Evolutionary conservation across 75 land plant species (phyloP).

Genomic region (Cunninghamia lanceolata): DNA sequence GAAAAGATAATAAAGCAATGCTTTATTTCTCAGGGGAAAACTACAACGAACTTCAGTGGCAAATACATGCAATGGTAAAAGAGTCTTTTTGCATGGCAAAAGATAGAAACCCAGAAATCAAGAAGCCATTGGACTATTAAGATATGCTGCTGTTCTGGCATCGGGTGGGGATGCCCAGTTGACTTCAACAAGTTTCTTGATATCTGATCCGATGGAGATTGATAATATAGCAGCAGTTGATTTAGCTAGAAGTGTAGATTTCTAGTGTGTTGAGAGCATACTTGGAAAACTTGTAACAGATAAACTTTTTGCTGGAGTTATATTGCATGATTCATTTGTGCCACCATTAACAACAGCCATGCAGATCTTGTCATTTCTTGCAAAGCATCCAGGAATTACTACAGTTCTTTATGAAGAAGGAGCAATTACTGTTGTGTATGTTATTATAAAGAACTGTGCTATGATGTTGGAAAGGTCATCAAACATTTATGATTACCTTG

Average conservation of each 20-base stretch:
- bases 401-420: conserved; percentile 90
- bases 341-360: conserved; percentile 77
- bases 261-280: conserved; percentile 52
- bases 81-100: no score
- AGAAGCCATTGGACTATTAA: conserved; percentile 78
- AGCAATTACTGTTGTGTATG: conserved; percentile 67
- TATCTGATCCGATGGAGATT: conserved; percentile 67
- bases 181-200: conserved; percentile 48
- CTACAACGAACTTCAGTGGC: no score
- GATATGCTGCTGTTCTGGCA: conserved; percentile 84
- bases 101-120: no score
- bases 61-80: no score
- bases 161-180: conserved; percentile 86
- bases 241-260: conserved; percentile 50
- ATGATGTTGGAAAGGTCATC: conserved; percentile 67
- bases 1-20: no score
- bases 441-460: conserved; percentile 61
- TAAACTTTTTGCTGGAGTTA: conserved; percentile 63
- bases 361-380: conserved; percentile 76
- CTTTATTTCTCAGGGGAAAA: no score
- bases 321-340: conserved; percentile 69
- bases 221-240: conserved; percentile 63
- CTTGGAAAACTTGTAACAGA: conserved; percentile 63
- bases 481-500: conserved; percentile 71
- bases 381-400: conserved; percentile 70